Base-by-base conservation (phyloP, 148 eudicot species). In the Pouteria glomerata region DNA sequence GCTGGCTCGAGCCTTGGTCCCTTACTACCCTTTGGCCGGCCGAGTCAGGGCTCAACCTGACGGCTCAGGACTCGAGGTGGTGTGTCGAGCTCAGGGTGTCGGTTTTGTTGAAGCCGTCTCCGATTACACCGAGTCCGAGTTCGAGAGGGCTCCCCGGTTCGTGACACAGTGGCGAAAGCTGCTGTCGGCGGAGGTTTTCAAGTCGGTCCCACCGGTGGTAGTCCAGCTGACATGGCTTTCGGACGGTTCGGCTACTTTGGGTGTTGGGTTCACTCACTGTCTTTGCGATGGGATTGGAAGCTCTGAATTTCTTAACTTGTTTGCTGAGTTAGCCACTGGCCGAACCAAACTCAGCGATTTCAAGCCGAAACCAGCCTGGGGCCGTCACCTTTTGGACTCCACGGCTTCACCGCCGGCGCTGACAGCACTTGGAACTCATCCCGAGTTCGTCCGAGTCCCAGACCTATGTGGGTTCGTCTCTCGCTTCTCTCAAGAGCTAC, bases 181-280 rank as follows among this genome's bases (percentile, higher is more conserved):
- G 5, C 33, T 92, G 65, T 78, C 87, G 62, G 81, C 72, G 21
- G 92, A 89, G 39, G 85, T 87, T 0, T 82, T 89, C 18, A 78
- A 73, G 5, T 84, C 91, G 66, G 85, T 65, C 45, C 95, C 95
- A 57, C 86, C 87, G 0, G 50, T 89, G 1, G 86, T 83, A 4
- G 84, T 87, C 19, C 97, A 89, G 86, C 89, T 92, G 73, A 92
- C 97, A 51, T 92, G 97, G 97, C 90, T 92, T 0, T 60, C 83
- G 4, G 90, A 87, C 57, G 92, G 86, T 6, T 81, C 79, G 3
- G 92, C 82, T 0, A 82, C 86, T 0, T 15, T 89, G 29, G 86
- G 72, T 7, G 79, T 83, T 19, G 95, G 95, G 55, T 92, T 92
- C 42, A 86, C 78, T 26, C 97, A 92, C 64, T 83, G 88, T 23